A percentile compares a stretch with the other conserved stretches of the same genome.
phyloP scores from a whole-genome alignment of 129 eudicot species.

The Saussurea involucrata region DNA sequence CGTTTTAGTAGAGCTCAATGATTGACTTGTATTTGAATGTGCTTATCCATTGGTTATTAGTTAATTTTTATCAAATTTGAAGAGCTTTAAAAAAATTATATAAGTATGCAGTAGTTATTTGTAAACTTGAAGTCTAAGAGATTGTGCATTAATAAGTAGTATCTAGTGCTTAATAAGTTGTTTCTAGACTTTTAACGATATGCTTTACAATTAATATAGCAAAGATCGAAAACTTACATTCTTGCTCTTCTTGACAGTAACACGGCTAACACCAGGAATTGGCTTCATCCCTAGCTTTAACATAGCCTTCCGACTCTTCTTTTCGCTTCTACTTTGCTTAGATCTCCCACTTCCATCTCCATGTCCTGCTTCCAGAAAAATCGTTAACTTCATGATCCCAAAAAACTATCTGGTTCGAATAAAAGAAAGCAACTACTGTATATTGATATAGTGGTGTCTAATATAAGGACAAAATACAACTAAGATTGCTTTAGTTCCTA shows the following conservation, averaged over 20 bases:
- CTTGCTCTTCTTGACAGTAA: slow-evolving; percentile 28
- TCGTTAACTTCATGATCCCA: background rate
- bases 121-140: background rate
- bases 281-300: slow-evolving; percentile 34
- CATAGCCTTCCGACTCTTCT: slow-evolving; percentile 34
- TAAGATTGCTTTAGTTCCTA: background rate
- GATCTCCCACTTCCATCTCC: slow-evolving; percentile 25
- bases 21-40: background rate
- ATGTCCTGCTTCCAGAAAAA: slow-evolving; percentile 19
- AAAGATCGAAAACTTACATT: slow-evolving; percentile 10
- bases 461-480: too few species aligned
- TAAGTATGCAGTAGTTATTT: background rate
- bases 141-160: background rate
- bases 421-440: background rate
- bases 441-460: background rate
- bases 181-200: background rate
- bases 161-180: background rate
- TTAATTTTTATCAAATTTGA: too few species aligned
- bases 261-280: slow-evolving; percentile 30
- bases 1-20: too few species aligned
- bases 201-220: background rate
- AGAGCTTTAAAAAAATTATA: background rate
- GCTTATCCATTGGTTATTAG: background rate
- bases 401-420: background rate
- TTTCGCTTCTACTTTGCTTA: slow-evolving; percentile 34